A percentile compares a stretch with the other conserved stretches of the same genome.
These are phyloP conservation scores for Metschnikowia gruessii DNA, from an alignment of 805 yeast genomes.

Conservation along the genomic window DNA sequence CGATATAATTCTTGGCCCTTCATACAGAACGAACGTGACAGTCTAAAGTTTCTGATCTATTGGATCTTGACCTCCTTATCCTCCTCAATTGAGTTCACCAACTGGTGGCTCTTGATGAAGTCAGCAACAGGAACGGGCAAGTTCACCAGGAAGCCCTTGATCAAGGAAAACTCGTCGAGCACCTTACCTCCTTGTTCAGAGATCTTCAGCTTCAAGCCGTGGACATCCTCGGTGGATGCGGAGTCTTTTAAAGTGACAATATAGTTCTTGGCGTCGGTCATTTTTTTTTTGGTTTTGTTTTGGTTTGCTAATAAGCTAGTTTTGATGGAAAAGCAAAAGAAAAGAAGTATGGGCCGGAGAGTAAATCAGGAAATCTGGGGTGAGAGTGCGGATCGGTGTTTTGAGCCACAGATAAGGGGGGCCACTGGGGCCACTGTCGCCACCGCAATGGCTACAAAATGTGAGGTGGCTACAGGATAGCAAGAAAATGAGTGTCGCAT, in stretches of 20 bases:
- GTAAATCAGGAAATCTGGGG: neutral
- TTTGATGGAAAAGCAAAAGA: neutral
- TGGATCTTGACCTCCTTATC: conserved; percentile 61
- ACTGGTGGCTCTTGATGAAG: conserved; percentile 46
- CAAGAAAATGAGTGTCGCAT: neutral
- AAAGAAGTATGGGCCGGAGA: neutral
- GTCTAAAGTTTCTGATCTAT: conserved; percentile 3
- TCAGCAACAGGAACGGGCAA: conserved; percentile 53
- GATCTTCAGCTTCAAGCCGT: conserved; percentile 47
- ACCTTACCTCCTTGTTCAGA: conserved; percentile 56
- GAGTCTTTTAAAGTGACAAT: conserved; percentile 48
- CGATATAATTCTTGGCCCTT: too few relatives aligned
- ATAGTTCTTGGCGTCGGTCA: conserved; percentile 26
- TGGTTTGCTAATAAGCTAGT: too few relatives aligned
- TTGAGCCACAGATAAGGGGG: conserved; percentile 1
- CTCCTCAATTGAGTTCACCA: conserved; percentile 60
- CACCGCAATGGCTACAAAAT: neutral
- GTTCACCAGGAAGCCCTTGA: conserved; percentile 64
- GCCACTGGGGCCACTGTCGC: neutral
- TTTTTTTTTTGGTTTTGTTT: neutral
- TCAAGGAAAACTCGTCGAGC: conserved; percentile 57
- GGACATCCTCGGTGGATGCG: conserved; percentile 39
- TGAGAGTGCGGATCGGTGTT: neutral
- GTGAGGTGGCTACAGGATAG: conserved; percentile 7
- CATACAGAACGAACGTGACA: neutral